phyloP scores from a whole-genome alignment of 1,284 basidiomycete genomes.

The Exobasidium rhododendri region DNA sequence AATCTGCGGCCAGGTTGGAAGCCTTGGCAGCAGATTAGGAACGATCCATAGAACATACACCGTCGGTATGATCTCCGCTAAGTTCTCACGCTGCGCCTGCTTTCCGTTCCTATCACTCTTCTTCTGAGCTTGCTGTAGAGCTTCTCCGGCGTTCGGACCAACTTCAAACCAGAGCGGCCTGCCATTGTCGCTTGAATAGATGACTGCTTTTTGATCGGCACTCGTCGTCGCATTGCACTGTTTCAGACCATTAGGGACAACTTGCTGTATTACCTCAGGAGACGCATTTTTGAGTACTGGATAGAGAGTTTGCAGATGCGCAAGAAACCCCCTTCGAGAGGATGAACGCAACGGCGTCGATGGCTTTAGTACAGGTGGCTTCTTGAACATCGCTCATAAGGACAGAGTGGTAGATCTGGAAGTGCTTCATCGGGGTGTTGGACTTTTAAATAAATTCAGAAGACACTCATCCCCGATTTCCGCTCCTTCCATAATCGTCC shows the following conservation, averaged over 20 bases:
- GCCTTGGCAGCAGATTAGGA: constrained; percentile 7
- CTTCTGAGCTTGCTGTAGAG: constrained; percentile 13
- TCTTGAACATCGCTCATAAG: constrained; percentile 14
- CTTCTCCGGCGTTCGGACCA: constrained; percentile 3
- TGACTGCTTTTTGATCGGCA: constrained; percentile 13
- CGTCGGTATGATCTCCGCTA: constrained; percentile 13
- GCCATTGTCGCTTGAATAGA: constrained; percentile 14
- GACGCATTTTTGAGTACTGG: constrained; percentile 2
- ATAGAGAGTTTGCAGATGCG: constrained; percentile 14
- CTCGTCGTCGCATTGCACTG: constrained; percentile 11
- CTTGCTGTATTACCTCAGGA: constrained; percentile 5
- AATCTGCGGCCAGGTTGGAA: constrained; percentile 13
- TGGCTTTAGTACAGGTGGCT: constrained; percentile 14
- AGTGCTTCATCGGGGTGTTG: too few species aligned
- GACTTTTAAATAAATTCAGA: too few species aligned
- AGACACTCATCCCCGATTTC: too few species aligned
- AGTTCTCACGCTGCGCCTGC: background rate
- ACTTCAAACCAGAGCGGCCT: constrained; percentile 15
- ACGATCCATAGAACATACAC: constrained; percentile 12
- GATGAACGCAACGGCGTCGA: constrained; percentile 13
- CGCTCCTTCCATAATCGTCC: too few species aligned
- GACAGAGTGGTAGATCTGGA: too few species aligned
- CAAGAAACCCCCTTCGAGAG: constrained; percentile 5
- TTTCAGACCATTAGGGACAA: constrained; percentile 10
- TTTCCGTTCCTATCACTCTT: constrained; percentile 2